Percentiles rank a stretch among this genome's conserved stretches.
Evolutionary conservation across 805 yeast genomes (phyloP).

Genomic region (Monosporozyma aerobia): DNA sequence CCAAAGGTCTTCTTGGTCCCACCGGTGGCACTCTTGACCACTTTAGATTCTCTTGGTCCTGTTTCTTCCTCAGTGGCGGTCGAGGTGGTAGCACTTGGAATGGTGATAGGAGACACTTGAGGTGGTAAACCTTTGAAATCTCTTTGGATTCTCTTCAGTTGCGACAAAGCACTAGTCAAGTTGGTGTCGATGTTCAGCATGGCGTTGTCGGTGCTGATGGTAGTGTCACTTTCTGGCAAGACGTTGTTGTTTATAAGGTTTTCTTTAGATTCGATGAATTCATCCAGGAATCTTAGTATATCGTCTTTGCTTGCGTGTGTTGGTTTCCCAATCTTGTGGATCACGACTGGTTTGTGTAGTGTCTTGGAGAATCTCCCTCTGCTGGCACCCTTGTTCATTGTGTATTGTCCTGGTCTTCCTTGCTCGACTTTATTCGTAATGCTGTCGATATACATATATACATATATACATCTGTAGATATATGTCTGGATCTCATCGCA

Average conservation of each 20-base stretch:
- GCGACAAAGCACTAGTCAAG: constrained; percentile 35
- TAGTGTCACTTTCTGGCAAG: neutral
- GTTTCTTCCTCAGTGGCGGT: neutral
- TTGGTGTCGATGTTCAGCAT: constrained; percentile 21
- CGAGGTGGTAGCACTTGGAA: neutral
- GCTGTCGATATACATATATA: no score
- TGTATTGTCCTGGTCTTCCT: neutral
- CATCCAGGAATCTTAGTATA: constrained; percentile 20
- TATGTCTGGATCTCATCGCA: neutral
- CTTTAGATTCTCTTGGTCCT: constrained; percentile 9
- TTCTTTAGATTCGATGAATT: constrained; percentile 23
- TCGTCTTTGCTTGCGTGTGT: constrained; percentile 22
- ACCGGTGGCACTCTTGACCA: constrained; percentile 17
- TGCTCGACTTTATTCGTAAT: no score
- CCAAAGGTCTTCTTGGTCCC: constrained; percentile 24
- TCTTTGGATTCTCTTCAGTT: constrained; percentile 64
- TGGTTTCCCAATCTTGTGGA: constrained; percentile 18
- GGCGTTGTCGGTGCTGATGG: neutral
- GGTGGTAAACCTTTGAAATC: constrained; percentile 79
- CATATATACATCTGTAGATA: no score
- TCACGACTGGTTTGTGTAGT: constrained; percentile 23
- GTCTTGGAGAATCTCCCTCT: constrained; percentile 15
- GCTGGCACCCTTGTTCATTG: constrained; percentile 21
- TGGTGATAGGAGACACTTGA: constrained; percentile 2
- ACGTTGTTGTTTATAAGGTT: constrained; percentile 6